Base-by-base conservation (phyloP, 176 grass and related monocot genomes). In the Lolium rigidum region DNA sequence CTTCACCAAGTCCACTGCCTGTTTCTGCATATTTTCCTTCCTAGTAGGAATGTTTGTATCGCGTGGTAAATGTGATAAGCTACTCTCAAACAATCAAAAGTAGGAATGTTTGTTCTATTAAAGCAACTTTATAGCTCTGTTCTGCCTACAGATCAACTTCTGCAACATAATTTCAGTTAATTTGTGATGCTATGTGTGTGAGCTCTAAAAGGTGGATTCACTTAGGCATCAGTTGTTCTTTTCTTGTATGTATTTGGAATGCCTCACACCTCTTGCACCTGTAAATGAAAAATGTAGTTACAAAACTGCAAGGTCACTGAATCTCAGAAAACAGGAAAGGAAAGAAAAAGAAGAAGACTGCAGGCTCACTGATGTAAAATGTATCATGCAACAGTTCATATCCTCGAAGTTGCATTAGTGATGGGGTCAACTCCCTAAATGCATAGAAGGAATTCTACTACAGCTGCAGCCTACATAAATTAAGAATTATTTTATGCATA, bases 271-370 rank as follows among this genome's bases (percentile, higher is more conserved):
- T 43, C 11, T 25, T 38, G 46, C 47, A 10, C 48, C 66, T 55
- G 73, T 52, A 78, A 10, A 83, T 71, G 31, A 25, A 17, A 50
- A 56, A 60, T 83, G 80, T 68, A 47, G 68, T 65, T 60, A 52
- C 73, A 61, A 68, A 41, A 3, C 73, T 70, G 63, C 73, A 51
- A 78, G 51, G 41, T 83, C 73, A 39, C 60, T 43, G 16, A 74
- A 50, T 28, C 46, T 51, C 13, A 74, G 22, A 25, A 74, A 74
- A 16, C 11, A 48, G 12, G 8, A 47, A 47, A 47, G 41, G 5
- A 49, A 74, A 49, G 44, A 47, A 21, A 12, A 43, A 21, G 16
- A 26, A 65, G 25, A 44, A 46, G 39, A 71, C n/a, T 64, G 24
- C 61, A 14, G 62, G 12, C 1, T 6, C 62, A 64, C 62, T 65